These are phyloP conservation scores for Podospora anserina DNA, from an alignment of 495 filamentous ascomycete species.

Conservation along the genomic window DNA sequence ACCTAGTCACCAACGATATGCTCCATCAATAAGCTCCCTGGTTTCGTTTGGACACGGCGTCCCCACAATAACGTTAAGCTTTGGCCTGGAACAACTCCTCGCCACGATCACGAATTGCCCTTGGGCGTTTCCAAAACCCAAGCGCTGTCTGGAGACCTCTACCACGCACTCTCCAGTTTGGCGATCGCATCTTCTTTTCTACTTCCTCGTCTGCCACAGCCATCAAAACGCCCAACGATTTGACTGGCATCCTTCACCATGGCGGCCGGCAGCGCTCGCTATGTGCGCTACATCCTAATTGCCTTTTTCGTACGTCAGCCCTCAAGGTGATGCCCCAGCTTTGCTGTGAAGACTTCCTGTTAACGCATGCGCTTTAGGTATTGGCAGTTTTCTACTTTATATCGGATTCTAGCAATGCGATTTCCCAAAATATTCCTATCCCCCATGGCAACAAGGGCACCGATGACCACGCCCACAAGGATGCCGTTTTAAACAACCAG, in stretches of 20 bases:
- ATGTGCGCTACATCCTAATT: conserved; percentile 85
- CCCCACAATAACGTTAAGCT: conserved; percentile 15
- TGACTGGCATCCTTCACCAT: conserved; percentile 37
- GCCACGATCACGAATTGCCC: neutral
- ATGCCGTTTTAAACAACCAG: neutral
- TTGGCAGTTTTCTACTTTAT: conserved; percentile 76
- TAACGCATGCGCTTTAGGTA: conserved; percentile 44
- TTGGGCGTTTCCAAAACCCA: conserved; percentile 1
- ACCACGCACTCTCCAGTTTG: conserved; percentile 1
- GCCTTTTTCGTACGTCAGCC: conserved; percentile 69
- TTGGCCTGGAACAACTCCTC: conserved; percentile 11
- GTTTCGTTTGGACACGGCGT: conserved; percentile 10
- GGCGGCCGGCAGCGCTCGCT: conserved; percentile 64
- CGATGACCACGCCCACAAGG: conserved; percentile 2
- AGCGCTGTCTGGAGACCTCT: conserved; percentile 4
- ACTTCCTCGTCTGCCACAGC: conserved; percentile 11
- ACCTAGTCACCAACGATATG: conserved; percentile 7
- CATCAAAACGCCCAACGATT: conserved; percentile 24
- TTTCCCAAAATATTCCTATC: conserved; percentile 2
- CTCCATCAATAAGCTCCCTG: conserved; percentile 13
- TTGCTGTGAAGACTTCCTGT: neutral
- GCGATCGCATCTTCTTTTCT: neutral
- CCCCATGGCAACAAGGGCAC: conserved; percentile 10
- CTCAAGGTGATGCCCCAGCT: neutral
- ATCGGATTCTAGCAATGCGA: conserved; percentile 60